These are phyloP conservation scores for Grosmannia serpens DNA, from an alignment of 2,329 filamentous ascomycete genomes.

Conservation along the genomic window DNA sequence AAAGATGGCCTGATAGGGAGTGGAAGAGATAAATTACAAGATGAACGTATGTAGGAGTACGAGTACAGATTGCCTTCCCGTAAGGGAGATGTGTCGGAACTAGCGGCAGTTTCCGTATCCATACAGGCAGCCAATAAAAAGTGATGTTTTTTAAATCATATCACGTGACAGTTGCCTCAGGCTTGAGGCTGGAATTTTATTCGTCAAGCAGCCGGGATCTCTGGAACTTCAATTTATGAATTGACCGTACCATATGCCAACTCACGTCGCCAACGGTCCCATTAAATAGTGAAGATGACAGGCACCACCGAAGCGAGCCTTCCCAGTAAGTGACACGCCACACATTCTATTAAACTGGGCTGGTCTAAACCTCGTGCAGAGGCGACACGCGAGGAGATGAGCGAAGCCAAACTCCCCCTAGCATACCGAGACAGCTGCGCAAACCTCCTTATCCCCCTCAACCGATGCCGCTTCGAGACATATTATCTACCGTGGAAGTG, in stretches of 20 bases:
- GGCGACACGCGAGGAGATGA: slow-evolving; percentile 86
- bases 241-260: not conserved
- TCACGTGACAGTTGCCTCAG: not conserved
- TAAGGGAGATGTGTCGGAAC: too few relatives aligned
- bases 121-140: not conserved
- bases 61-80: too few relatives aligned
- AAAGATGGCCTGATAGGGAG: not conserved
- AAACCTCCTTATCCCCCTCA: slow-evolving; percentile 86
- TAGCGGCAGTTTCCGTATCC: not conserved
- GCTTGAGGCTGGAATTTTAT: not conserved
- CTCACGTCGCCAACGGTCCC: not conserved
- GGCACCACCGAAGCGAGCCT: slow-evolving; percentile 6
- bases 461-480: slow-evolving; percentile 82
- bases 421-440: slow-evolving; percentile 94
- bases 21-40: not conserved
- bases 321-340: not conserved
- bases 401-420: slow-evolving; percentile 75
- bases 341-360: not conserved
- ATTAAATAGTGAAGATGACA: slow-evolving; percentile 2
- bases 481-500: slow-evolving; percentile 98
- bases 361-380: slow-evolving; percentile 29
- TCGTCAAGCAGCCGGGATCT: not conserved
- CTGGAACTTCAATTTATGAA: not conserved
- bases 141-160: not conserved
- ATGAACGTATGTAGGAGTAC: too few relatives aligned